phyloP scores from a whole-genome alignment of 129 eudicot genomes.

The Helianthus tuberosus region DNA sequence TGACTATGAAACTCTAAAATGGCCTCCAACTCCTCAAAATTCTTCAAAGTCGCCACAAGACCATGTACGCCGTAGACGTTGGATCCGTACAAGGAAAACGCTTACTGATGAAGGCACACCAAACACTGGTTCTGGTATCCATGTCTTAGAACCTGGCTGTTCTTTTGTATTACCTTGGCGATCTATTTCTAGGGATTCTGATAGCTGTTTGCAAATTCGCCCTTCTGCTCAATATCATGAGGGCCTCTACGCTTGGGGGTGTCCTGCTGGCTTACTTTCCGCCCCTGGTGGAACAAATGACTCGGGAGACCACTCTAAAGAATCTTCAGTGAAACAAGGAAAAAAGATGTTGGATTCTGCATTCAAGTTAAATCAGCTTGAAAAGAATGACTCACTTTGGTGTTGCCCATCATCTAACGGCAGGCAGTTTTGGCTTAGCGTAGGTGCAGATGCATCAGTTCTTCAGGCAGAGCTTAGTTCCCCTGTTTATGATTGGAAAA shows the following conservation, averaged over 20 bases:
- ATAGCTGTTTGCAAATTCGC: constrained; percentile 74
- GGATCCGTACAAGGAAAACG: constrained; percentile 60
- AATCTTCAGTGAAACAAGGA: constrained; percentile 56
- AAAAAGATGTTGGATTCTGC: constrained; percentile 44
- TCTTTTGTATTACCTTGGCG: constrained; percentile 79
- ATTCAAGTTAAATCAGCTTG: constrained; percentile 72
- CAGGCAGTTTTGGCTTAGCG: constrained; percentile 76
- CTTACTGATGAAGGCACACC: constrained; percentile 24
- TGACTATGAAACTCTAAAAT: constrained; percentile 47
- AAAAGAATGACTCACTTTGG: constrained; percentile 85
- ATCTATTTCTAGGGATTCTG: constrained; percentile 66
- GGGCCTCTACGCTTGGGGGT: constrained; percentile 74
- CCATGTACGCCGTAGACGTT: constrained; percentile 55
- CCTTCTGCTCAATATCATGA: constrained; percentile 51
- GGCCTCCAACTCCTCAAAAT: constrained; percentile 67
- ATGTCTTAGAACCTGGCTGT: constrained; percentile 55
- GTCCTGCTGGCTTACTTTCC: constrained; percentile 48
- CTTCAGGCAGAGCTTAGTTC: constrained; percentile 88
- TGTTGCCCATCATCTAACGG: constrained; percentile 55
- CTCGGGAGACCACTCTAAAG: constrained; percentile 61
- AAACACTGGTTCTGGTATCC: constrained; percentile 37
- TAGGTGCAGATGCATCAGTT: constrained; percentile 91
- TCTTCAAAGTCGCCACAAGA: constrained; percentile 43
- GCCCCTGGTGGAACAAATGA: constrained; percentile 41
- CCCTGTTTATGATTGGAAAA: constrained; percentile 96